Conservation (phyloP, 176 grass and related monocot species). For the Triticum timopheevii region DNA sequence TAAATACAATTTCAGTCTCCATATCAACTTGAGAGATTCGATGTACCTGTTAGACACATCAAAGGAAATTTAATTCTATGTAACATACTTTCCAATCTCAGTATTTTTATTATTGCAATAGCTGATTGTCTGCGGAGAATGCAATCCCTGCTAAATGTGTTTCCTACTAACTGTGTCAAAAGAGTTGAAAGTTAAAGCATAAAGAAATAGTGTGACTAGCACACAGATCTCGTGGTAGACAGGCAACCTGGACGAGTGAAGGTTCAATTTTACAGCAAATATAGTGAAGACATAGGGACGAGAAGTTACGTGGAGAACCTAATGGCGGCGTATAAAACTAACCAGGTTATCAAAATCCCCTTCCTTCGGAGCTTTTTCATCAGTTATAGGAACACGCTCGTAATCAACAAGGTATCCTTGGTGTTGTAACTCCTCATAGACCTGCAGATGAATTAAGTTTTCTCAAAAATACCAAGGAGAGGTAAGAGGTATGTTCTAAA, state of each 20-base stretch:
- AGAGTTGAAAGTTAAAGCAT: not conserved
- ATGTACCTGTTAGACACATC: conserved; percentile 59
- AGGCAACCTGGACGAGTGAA: not conserved
- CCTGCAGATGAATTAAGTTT: conserved; percentile 57
- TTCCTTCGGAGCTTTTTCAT: conserved; percentile 98
- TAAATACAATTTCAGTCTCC: conserved; percentile 98
- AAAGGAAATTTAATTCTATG: conserved; percentile 28
- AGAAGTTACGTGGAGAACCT: conserved; percentile 11
- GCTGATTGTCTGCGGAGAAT: conserved; percentile 25
- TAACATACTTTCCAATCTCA: conserved; percentile 12
- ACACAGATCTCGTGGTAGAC: conserved; percentile 7
- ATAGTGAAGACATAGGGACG: not conserved
- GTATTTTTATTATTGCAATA: not conserved
- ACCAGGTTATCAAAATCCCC: conserved; percentile 98
- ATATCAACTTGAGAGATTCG: conserved; percentile 81
- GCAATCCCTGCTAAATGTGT: not conserved
- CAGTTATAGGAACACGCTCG: conserved; percentile 95
- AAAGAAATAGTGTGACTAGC: not conserved
- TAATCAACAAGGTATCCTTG: conserved; percentile 97
- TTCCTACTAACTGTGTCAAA: not conserved
- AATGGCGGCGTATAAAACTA: conserved; percentile 36
- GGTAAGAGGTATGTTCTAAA: conserved; percentile 8
- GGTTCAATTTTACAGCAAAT: conserved; percentile 16
- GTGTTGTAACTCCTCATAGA: conserved; percentile 82
- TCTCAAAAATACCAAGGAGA: conserved; percentile 24